phyloP scores from a whole-genome alignment of 2,329 filamentous ascomycete genomes.

The Dendryphion nanum region DNA sequence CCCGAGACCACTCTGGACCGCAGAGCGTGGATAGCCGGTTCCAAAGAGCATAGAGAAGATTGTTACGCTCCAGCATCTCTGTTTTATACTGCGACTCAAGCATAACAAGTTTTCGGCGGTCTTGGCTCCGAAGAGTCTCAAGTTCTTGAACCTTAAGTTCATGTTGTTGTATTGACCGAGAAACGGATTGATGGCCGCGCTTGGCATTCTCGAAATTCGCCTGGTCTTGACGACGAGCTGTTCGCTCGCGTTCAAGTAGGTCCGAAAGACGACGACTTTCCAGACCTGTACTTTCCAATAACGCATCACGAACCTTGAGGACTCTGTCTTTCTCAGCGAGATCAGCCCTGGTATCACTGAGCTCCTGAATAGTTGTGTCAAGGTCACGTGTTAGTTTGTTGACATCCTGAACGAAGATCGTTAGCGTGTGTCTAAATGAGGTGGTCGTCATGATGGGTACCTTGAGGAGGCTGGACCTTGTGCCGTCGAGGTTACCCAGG shows the following conservation, averaged over 20 bases:
- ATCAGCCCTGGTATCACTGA: conserved; percentile 73
- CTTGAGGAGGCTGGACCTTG: conserved; percentile 79
- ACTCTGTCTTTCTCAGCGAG: conserved; percentile 88
- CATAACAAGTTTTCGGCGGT: conserved; percentile 71
- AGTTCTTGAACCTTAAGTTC: conserved; percentile 83
- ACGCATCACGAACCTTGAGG: conserved; percentile 81
- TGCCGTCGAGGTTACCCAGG: conserved; percentile 83
- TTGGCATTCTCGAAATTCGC: conserved; percentile 85
- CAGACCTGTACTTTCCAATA: conserved; percentile 84
- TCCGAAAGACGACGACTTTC: conserved; percentile 84
- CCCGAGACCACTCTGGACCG: conserved; percentile 87
- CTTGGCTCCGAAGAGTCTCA: conserved; percentile 73
- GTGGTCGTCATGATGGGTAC: conserved; percentile 41
- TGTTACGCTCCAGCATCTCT: conserved; percentile 85
- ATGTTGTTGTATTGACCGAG: conserved; percentile 80
- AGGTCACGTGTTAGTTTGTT: conserved; percentile 85
- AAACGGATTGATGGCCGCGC: conserved; percentile 81
- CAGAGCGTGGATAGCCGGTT: conserved; percentile 82
- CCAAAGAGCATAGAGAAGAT: conserved; percentile 85
- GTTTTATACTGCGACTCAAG: conserved; percentile 82
- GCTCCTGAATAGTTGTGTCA: conserved; percentile 77
- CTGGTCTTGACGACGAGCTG: conserved; percentile 80
- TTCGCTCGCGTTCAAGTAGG: conserved; percentile 85
- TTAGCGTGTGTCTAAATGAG: conserved; percentile 16
- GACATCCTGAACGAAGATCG: conserved; percentile 59